These are phyloP conservation scores for Penicillium occitanis DNA, from an alignment of 2,329 filamentous ascomycete species.

Conservation along the genomic window DNA sequence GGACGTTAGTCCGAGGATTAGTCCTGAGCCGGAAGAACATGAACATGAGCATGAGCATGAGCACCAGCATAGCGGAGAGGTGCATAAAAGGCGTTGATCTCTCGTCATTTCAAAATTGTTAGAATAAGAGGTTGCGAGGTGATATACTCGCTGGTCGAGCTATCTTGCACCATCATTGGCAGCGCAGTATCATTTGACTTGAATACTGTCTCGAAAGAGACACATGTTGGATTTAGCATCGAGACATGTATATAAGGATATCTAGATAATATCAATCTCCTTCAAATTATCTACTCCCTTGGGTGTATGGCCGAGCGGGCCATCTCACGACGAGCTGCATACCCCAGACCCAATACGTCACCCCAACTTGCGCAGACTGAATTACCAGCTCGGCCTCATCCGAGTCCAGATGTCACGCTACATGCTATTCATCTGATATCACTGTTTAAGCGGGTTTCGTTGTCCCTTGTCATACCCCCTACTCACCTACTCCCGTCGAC, in stretches of 20 bases:
- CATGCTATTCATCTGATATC: neutral
- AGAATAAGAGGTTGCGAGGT: neutral
- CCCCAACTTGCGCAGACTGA: neutral
- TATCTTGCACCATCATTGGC: neutral
- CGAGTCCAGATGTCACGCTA: too few relatives aligned
- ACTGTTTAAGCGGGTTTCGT: neutral
- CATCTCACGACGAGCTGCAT: neutral
- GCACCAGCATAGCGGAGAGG: constrained; percentile 1
- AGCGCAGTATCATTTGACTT: neutral
- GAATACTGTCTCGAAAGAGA: neutral
- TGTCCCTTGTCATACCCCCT: neutral
- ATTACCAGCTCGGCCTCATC: neutral
- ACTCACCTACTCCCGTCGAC: too few relatives aligned
- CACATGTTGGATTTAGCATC: neutral
- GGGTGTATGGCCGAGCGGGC: neutral
- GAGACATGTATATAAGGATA: neutral
- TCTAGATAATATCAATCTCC: neutral
- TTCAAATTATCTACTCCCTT: neutral
- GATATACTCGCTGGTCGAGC: constrained; percentile 1
- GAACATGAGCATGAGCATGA: constrained; percentile 36
- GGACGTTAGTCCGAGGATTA: constrained; percentile 58
- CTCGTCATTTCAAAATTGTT: too few relatives aligned
- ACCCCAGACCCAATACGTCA: neutral
- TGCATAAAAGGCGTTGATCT: constrained; percentile 19
- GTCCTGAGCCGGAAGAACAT: constrained; percentile 59